Base-by-base conservation (phyloP, 176 grass and related monocot species). In the Phoenix dactylifera region DNA sequence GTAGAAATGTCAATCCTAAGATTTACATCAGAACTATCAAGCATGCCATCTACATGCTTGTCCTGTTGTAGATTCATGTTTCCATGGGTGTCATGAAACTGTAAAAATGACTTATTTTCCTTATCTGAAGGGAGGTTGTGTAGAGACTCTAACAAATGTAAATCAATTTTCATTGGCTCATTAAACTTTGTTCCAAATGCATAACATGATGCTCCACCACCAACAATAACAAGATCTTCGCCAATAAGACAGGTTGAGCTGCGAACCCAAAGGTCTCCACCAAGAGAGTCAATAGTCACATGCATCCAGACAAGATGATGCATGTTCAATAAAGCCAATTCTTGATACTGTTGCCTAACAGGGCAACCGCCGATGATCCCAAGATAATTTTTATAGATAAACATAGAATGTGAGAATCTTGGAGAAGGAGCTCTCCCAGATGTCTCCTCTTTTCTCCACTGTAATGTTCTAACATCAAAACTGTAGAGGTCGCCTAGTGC, bases 381-480 rank as follows among this genome's bases (percentile, higher is more conserved):
- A 52, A 91, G 70, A 78, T 87, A 97, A 53, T 80, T 63, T 66
- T 80, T 75, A 53, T 88, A 90, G 53, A 80, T 72, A 72, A 97
- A 97, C 84, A 90, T 85, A 26, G 80, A 88, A 70, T 97, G 87
- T 73, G 87, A 97, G 85, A 97, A 97, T 70, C 83, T 90, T 44
- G 92, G 80, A 63, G 62, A 78, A 18, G 81, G 87, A 82, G 75
- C 53, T 91, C 50, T 79, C 23, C 92, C 92, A n/a, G 50, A 72
- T 48, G 75, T 72, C 49, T 18, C 73, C 75, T 88, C 92, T 63
- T 54, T 88, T 70, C 77, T 85, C 81, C 87, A 97, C 56, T 22
- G 71, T 66, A 85, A 64, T 60, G 78, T 82, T 54, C 65, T 84
- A 72, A 66, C 69, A 63, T 91, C 80, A 69, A 97, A 97, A 58